phyloP scores from a whole-genome alignment of 2,329 filamentous ascomycete genomes.

The Colletotrichum nymphaeae region DNA sequence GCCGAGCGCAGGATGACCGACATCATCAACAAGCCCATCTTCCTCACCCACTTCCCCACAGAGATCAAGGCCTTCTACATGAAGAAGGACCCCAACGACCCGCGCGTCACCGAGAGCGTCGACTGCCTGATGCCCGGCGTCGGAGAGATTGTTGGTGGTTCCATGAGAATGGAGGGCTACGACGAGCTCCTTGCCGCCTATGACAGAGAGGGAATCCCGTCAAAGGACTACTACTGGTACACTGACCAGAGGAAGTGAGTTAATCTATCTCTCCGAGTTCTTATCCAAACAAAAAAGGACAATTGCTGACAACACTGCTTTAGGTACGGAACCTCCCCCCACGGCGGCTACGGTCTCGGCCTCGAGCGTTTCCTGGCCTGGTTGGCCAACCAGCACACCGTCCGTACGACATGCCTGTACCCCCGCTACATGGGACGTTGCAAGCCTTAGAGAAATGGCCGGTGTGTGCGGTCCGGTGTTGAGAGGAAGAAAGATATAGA shows the following conservation, averaged over 20 bases:
- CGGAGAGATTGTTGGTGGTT: slow-evolving; percentile 95
- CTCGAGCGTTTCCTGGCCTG: slow-evolving; percentile 80
- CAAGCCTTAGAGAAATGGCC: slow-evolving; percentile 69
- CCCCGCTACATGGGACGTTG: slow-evolving; percentile 85
- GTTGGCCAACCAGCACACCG: slow-evolving; percentile 73
- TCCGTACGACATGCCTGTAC: slow-evolving; percentile 78
- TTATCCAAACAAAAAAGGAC: background rate
- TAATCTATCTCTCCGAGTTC: too few relatives aligned
- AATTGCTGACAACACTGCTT: background rate
- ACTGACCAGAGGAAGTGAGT: slow-evolving; percentile 90
- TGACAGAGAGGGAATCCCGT: slow-evolving; percentile 85
- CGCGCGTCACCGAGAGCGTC: slow-evolving; percentile 90
- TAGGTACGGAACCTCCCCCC: slow-evolving; percentile 90
- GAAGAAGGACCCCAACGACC: slow-evolving; percentile 85
- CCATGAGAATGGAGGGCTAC: slow-evolving; percentile 94
- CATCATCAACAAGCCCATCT: slow-evolving; percentile 93
- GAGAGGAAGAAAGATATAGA: background rate
- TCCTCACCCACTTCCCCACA: slow-evolving; percentile 95
- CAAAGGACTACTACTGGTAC: slow-evolving; percentile 96
- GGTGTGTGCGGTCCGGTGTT: background rate
- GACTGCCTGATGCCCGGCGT: slow-evolving; percentile 91
- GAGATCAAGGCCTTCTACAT: slow-evolving; percentile 99
- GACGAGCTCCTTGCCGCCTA: slow-evolving; percentile 92
- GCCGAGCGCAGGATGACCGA: slow-evolving; percentile 98
- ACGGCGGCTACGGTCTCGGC: slow-evolving; percentile 93